Evolutionary conservation across 2,329 filamentous ascomycete species (phyloP).

Genomic region (Xylariaceae sp.): DNA sequence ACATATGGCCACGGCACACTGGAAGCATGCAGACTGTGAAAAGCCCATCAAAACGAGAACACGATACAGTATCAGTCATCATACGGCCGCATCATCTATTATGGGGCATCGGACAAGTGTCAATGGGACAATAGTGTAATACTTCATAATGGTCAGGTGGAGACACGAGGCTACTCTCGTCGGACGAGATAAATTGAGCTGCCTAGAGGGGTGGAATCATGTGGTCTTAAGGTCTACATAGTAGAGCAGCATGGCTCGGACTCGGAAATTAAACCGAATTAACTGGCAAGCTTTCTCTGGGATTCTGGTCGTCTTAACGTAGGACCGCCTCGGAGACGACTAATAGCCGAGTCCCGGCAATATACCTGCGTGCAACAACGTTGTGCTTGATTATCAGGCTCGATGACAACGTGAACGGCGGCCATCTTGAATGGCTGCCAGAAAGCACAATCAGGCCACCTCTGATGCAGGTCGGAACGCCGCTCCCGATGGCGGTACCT

Average conservation of each 20-base stretch:
- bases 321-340: background rate
- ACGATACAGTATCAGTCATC: constrained; percentile 11
- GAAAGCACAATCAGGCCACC: constrained; percentile 11
- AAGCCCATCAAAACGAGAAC: constrained; percentile 13
- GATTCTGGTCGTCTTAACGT: background rate
- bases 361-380: background rate
- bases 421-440: background rate
- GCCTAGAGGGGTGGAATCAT: no score
- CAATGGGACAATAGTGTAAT: constrained; percentile 5
- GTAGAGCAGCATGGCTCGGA: no score
- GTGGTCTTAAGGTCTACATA: no score
- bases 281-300: background rate
- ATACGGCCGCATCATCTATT: constrained; percentile 8
- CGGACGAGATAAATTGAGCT: background rate
- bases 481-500: constrained; percentile 20
- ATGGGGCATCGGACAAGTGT: background rate
- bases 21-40: constrained; percentile 7
- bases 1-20: background rate
- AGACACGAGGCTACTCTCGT: no score
- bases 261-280: no score
- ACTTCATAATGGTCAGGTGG: constrained; percentile 11
- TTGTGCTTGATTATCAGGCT: background rate
- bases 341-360: background rate
- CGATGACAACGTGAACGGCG: background rate
- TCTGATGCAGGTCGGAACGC: constrained; percentile 12